Percentiles rank a stretch among this genome's conserved stretches.
Conservation (phyloP, 2,329 filamentous ascomycete species). For the Phialophora tarda region DNA sequence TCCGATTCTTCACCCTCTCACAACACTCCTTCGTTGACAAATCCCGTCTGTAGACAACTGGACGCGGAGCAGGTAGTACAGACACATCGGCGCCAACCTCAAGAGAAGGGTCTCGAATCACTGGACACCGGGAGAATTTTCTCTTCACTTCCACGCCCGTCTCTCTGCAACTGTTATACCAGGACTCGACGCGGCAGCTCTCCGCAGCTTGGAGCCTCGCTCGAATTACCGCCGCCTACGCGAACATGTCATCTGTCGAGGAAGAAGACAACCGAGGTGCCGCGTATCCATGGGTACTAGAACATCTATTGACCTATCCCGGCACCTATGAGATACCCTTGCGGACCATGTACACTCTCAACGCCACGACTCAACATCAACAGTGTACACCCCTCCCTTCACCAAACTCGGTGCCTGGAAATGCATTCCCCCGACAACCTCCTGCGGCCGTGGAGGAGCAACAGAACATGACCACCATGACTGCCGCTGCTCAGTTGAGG, state of each 20-base stretch:
- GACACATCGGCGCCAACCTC: conserved; percentile 19
- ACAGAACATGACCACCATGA: conserved; percentile 38
- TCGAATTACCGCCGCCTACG: background rate
- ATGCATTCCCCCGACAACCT: conserved; percentile 39
- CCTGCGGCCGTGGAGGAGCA: conserved; percentile 36
- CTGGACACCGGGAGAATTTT: background rate
- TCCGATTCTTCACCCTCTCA: conserved; percentile 24
- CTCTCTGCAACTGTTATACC: background rate
- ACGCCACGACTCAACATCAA: conserved; percentile 60
- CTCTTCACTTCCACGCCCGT: background rate
- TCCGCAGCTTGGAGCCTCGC: background rate
- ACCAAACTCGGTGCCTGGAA: conserved; percentile 45
- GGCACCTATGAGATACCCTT: conserved; percentile 69
- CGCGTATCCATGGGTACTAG: conserved; percentile 60
- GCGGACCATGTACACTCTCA: conserved; percentile 71
- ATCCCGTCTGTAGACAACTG: conserved; percentile 30
- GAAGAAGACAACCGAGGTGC: conserved; percentile 45
- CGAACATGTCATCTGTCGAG: conserved; percentile 19
- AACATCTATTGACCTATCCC: conserved; percentile 66
- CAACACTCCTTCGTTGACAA: conserved; percentile 31
- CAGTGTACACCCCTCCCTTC: conserved; percentile 42
- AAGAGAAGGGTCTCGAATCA: conserved; percentile 25
- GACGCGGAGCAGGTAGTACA: conserved; percentile 23
- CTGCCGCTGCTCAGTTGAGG: conserved; percentile 50
- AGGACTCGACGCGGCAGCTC: background rate